phyloP scores from a whole-genome alignment of 495 filamentous ascomycete species.

The Haplographium delicatum region DNA sequence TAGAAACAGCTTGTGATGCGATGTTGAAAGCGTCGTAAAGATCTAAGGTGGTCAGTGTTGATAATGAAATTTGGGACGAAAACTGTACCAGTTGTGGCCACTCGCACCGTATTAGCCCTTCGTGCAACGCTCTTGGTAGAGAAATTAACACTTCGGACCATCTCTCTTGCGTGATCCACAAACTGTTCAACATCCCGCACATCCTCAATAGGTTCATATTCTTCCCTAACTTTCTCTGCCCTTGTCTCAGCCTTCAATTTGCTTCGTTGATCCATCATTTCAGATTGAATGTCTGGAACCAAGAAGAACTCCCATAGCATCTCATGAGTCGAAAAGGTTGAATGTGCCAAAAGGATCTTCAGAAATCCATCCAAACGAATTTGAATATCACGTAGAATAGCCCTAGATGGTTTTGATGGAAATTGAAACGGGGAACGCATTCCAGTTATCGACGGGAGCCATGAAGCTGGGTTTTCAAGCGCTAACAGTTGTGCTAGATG shows the following conservation, averaged over 20 bases:
- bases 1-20: constrained; percentile 50
- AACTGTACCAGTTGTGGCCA: constrained; percentile 47
- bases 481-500: constrained; percentile 82
- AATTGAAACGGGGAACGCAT: constrained; percentile 87
- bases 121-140: constrained; percentile 77
- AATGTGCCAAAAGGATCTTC: constrained; percentile 77
- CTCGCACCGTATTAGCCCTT: constrained; percentile 54
- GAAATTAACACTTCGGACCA: constrained; percentile 75
- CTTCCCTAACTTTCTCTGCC: constrained; percentile 78
- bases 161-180: constrained; percentile 80
- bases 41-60: constrained; percentile 42
- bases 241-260: constrained; percentile 78
- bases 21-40: constrained; percentile 62
- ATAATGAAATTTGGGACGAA: not conserved
- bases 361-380: constrained; percentile 81
- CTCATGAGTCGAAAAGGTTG: constrained; percentile 94
- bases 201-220: constrained; percentile 78
- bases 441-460: constrained; percentile 76
- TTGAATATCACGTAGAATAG: constrained; percentile 83
- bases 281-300: constrained; percentile 85
- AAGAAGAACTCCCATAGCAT: constrained; percentile 99
- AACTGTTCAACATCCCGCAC: constrained; percentile 92
- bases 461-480: constrained; percentile 90
- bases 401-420: constrained; percentile 82
- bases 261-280: constrained; percentile 85